Evolutionary conservation across 495 filamentous ascomycete species (phyloP), one percentile per base, ranked within the genome.

Genomic region (Daldinia loculata): DNA sequence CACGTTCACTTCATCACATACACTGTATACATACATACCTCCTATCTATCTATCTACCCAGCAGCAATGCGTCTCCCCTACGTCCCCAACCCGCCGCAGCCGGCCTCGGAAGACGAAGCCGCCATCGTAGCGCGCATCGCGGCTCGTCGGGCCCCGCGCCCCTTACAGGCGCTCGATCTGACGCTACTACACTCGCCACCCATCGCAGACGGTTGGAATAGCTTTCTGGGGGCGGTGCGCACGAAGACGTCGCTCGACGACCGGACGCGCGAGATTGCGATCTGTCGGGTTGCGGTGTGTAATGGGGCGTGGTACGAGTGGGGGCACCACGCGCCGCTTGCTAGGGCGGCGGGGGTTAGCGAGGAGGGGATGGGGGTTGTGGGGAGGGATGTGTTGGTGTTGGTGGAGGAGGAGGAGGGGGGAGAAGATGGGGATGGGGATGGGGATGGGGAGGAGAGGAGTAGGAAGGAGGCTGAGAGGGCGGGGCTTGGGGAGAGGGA

Each of bases 271-370:
- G 92, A 95, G 78, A 74, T 93, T 5, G 88, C 89, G 60, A 93
- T 95, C 61, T 91, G 87, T 69, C 85, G 91, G 32, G 89, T 94
- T 1, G 92, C 92, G 3, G 87, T 90, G 4, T 81, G 91, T 56
- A 94, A 94, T 66, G 74, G 83, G 1, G 92, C 92, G 0, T 88
- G 86, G 81, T 94, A 91, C 77, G 92, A 95, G 77, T 95, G 91
- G 92, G 86, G 80, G 36, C 88, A 91, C 53, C 92, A 95, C 74
- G 85, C 87, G 38, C 92, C 91, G 2, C 77, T 95, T 6, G 81
- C 86, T 4, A 67, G 71, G 1, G 38, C 76, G 19, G 83, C 76
- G 0, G 84, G 89, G 3, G 78, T 90, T 4, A 80, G 73, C 15
- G 82, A 81, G n/a, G 86, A 80, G 0, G 66, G 91, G 56, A 72